A percentile compares a stretch with the other conserved stretches of the same genome.
Conservation (phyloP, 495 filamentous ascomycete genomes). For the Lophiostoma macrostomum region DNA sequence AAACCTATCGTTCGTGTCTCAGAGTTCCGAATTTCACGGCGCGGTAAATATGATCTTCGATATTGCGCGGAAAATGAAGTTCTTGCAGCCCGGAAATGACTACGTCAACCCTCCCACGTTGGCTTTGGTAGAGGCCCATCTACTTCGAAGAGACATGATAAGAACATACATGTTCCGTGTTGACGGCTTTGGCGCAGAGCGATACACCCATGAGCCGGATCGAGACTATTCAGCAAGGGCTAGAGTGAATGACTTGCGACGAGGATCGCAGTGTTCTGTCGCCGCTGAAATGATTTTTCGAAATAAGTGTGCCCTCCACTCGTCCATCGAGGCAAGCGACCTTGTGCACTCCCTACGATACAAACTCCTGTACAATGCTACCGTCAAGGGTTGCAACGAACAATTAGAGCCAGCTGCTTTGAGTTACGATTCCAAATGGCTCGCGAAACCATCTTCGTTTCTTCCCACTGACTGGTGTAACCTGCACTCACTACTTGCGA, state of each 20-base stretch:
- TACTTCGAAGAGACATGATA: slow-evolving; percentile 11
- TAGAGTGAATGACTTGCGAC: neutral
- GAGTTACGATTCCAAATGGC: slow-evolving; percentile 8
- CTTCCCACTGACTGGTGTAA: slow-evolving; percentile 1
- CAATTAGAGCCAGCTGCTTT: neutral
- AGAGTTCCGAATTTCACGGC: neutral
- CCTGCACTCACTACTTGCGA: slow-evolving; percentile 7
- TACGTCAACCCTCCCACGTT: neutral
- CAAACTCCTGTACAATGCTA: neutral
- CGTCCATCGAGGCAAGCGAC: neutral
- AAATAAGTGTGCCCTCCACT: neutral
- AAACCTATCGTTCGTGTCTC: slow-evolving; percentile 5
- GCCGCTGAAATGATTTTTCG: slow-evolving; percentile 9
- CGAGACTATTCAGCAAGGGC: slow-evolving; percentile 32
- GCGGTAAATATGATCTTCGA: neutral
- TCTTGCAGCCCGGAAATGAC: neutral
- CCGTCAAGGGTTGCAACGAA: neutral
- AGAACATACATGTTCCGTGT: slow-evolving; percentile 41
- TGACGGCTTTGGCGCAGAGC: slow-evolving; percentile 54
- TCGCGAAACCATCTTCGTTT: neutral
- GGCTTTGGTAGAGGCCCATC: neutral
- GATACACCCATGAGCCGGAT: slow-evolving; percentile 42
- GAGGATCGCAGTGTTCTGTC: slow-evolving; percentile 5
- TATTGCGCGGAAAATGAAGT: neutral
- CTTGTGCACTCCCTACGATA: neutral